Evolutionary conservation across 2,329 filamentous ascomycete species (phyloP).

Genomic region (Ophiostoma sp.): DNA sequence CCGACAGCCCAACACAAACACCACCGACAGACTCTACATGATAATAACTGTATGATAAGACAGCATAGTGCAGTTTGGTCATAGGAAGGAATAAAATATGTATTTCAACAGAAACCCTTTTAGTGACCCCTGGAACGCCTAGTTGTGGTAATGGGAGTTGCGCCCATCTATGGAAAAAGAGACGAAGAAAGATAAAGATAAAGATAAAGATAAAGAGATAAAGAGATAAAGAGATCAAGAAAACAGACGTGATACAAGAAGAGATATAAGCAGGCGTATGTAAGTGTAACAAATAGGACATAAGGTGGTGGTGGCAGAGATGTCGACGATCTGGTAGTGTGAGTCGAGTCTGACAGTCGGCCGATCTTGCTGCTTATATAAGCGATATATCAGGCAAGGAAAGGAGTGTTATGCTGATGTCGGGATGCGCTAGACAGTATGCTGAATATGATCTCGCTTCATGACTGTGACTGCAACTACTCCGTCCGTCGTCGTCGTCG

Average conservation of each 20-base stretch:
- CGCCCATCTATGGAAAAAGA: conserved; percentile 1
- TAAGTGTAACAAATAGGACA: not conserved
- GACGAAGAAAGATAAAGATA: not conserved
- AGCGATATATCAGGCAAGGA: not conserved
- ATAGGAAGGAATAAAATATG: conserved; percentile 1
- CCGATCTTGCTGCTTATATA: not conserved
- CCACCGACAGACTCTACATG: too few relatives aligned
- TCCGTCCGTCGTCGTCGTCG: not conserved
- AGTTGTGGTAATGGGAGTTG: conserved; percentile 12
- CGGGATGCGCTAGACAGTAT: too few relatives aligned
- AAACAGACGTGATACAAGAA: conserved; percentile 7
- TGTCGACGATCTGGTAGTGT: not conserved
- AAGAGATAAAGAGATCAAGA: not conserved
- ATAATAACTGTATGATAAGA: too few relatives aligned
- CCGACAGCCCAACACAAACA: too few relatives aligned
- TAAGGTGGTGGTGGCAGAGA: not conserved
- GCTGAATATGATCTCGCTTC: too few relatives aligned
- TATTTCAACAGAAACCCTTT: conserved; percentile 9
- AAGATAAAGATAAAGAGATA: not conserved
- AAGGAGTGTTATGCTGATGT: too few relatives aligned
- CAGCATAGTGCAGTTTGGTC: too few relatives aligned
- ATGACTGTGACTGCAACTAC: too few relatives aligned
- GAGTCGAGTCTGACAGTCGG: not conserved
- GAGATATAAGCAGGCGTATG: conserved; percentile 9
- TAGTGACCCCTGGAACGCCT: conserved; percentile 10